phyloP scores from a whole-genome alignment of 306 rosid genomes.

The Sechiopsis laciniata region DNA sequence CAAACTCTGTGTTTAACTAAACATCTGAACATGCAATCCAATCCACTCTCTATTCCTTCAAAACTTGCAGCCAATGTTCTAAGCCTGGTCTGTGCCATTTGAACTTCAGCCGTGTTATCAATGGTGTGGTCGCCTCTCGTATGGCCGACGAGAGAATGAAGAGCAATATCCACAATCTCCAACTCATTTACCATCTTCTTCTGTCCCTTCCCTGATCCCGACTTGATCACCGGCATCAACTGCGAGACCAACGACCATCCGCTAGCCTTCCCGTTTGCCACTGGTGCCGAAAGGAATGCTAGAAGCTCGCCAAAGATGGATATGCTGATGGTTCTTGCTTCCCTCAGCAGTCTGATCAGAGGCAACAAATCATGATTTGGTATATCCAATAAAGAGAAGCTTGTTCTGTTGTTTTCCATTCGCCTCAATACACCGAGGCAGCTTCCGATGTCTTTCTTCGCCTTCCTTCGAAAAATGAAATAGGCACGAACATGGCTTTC shows the following conservation, averaged over 20 bases:
- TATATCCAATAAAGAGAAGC: slow-evolving; percentile 24
- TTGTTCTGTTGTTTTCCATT: slow-evolving; percentile 36
- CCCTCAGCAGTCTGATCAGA: slow-evolving; percentile 42
- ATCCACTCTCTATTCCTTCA: slow-evolving; percentile 44
- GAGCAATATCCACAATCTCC: slow-evolving; percentile 35
- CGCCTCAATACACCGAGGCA: slow-evolving; percentile 40
- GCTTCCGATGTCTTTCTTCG: slow-evolving; percentile 45
- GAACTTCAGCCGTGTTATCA: slow-evolving; percentile 35
- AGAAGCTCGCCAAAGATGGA: slow-evolving; percentile 41
- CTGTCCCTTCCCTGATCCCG: slow-evolving; percentile 36
- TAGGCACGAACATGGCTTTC: slow-evolving; percentile 43
- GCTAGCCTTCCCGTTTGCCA: slow-evolving; percentile 32
- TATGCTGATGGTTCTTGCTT: slow-evolving; percentile 39
- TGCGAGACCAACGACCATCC: slow-evolving; percentile 45
- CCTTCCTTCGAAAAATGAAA: slow-evolving; percentile 46
- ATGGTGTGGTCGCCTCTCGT: slow-evolving; percentile 1
- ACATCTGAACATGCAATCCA: slow-evolving; percentile 56
- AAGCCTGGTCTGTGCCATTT: slow-evolving; percentile 39
- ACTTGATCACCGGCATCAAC: slow-evolving; percentile 31
- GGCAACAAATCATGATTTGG: slow-evolving; percentile 31
- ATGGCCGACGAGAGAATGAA: slow-evolving; percentile 37
- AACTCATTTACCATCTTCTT: slow-evolving; percentile 39
- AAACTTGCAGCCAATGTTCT: slow-evolving; percentile 37
- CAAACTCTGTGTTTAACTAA: slow-evolving; percentile 67
- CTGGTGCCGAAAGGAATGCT: slow-evolving; percentile 43